These are phyloP conservation scores for Alternaria burnsii DNA, from an alignment of 2,329 filamentous ascomycete species.

Conservation along the genomic window DNA sequence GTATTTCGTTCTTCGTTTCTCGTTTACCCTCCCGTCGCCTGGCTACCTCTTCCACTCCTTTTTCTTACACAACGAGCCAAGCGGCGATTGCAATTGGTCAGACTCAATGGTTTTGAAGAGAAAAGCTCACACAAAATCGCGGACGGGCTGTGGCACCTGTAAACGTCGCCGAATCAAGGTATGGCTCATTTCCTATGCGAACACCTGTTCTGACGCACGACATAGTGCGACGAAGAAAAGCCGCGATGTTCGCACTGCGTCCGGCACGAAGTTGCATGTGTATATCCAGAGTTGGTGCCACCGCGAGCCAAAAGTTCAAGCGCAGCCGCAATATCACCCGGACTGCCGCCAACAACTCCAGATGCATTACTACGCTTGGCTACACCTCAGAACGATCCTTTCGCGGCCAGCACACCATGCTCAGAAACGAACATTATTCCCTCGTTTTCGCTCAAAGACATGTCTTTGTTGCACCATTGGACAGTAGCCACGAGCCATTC, in stretches of 20 bases:
- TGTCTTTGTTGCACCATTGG: slow-evolving; percentile 33
- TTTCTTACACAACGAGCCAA: not conserved
- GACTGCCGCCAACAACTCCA: not conserved
- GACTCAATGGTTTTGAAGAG: slow-evolving; percentile 13
- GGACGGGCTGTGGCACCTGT: slow-evolving; percentile 26
- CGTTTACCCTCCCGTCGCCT: not conserved
- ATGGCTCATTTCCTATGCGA: not conserved
- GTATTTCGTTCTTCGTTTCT: slow-evolving; percentile 22
- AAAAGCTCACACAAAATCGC: slow-evolving; percentile 28
- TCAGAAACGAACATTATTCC: not conserved
- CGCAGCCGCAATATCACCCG: not conserved
- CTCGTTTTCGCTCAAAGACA: slow-evolving; percentile 21
- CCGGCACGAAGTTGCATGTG: slow-evolving; percentile 16
- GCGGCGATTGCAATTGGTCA: not conserved
- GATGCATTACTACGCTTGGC: not conserved
- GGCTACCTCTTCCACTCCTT: not conserved
- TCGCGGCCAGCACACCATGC: slow-evolving; percentile 4
- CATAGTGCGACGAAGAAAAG: slow-evolving; percentile 28
- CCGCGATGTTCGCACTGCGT: slow-evolving; percentile 24
- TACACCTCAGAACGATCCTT: not conserved
- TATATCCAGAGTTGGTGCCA: slow-evolving; percentile 8
- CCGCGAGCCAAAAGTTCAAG: not conserved
- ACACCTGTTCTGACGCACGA: not conserved
- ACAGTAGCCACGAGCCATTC: slow-evolving; percentile 20
- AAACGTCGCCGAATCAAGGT: slow-evolving; percentile 36